Base-by-base conservation (phyloP, 177 flowering plant species). In the Vitis hybrid region DNA sequence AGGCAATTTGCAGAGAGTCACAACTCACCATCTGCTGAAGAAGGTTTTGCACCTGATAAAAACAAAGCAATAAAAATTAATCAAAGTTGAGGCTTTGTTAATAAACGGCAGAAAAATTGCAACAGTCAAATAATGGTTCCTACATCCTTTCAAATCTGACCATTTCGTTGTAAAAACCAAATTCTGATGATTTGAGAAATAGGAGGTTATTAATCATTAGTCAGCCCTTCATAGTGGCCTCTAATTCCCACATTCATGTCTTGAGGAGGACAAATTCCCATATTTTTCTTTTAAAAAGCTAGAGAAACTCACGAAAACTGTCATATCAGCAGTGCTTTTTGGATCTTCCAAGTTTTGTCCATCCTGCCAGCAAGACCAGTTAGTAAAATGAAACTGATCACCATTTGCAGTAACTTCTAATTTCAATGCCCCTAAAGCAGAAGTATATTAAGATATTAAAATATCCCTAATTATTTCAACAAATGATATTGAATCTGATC, bases 1-100 rank as follows among this genome's bases (percentile, higher is more conserved):
- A 38, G 47, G 9, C 9, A 8, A 38, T 38, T 38, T 38, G 20
- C 59, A 61, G 31, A 28, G 70, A 52, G 18, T 33, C 5, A 71
- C 3, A 51, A 72, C 79, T 78, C 72, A 79, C 84, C 84, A 82
- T 82, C 73, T 82, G 81, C 71, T 73, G 81, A 70, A 82, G 85
- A 68, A 82, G 82, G 65, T 75, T 72, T 73, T 79, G 85, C 69
- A 82, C 82, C 82, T 82, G 72, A 31, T 67, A 66, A 71, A 55
- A 77, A 49, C 10, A 56, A 38, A 0, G 5, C 28, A 55, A 19
- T 64, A 19, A 69, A 28, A n/a, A 68, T 44, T 10, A 58, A 62
- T 75, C 19, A 67, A 18, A 17, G 66, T 14, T 33, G n/a, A 17
- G 59, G 62, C n/a, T 22, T 44, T 7, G 13, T 2, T 7, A 20